A percentile compares a stretch with the other conserved stretches of the same genome.
phyloP scores from a whole-genome alignment of 805 yeast genomes.

The Yarrowia sp. region DNA sequence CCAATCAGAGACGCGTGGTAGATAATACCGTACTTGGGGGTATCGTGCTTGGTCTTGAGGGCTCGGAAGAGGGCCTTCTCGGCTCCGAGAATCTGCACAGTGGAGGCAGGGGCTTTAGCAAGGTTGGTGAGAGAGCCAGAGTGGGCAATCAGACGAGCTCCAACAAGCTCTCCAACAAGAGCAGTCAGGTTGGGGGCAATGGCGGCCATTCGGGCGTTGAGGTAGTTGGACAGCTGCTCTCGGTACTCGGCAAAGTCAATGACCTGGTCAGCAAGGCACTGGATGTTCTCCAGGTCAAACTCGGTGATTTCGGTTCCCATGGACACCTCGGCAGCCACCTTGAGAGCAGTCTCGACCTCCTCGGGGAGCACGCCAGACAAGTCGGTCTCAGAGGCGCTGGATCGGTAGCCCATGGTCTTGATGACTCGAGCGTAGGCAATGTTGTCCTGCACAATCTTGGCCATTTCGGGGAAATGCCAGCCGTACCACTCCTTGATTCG shows the following conservation, averaged over 20 bases:
- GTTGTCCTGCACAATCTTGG: conserved; percentile 87
- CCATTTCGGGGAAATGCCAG: conserved; percentile 98
- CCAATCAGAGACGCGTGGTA: conserved; percentile 95
- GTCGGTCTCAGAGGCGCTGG: conserved; percentile 78
- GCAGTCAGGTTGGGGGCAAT: conserved; percentile 97
- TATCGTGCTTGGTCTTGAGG: conserved; percentile 91
- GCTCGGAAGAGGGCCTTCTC: conserved; percentile 97
- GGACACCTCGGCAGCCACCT: conserved; percentile 84
- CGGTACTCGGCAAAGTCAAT: conserved; percentile 91
- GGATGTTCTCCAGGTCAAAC: conserved; percentile 87
- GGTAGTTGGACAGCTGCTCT: conserved; percentile 73
- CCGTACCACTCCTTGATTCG: conserved; percentile 98
- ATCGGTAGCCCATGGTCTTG: conserved; percentile 80
- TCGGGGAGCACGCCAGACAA: conserved; percentile 89
- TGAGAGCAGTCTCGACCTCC: conserved; percentile 57
- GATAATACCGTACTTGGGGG: conserved; percentile 93
- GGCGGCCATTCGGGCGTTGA: conserved; percentile 93
- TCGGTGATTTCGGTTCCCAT: conserved; percentile 99
- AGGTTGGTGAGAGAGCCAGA: conserved; percentile 96
- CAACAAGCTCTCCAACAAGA: conserved; percentile 97
- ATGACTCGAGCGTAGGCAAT: conserved; percentile 61
- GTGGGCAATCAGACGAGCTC: conserved; percentile 96
- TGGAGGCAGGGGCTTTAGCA: conserved; percentile 98
- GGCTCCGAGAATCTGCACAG: conserved; percentile 97
- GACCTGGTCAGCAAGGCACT: conserved; percentile 89